phyloP scores from a whole-genome alignment of 192 early-diverging fungal species.

The Podila clonocystis region DNA sequence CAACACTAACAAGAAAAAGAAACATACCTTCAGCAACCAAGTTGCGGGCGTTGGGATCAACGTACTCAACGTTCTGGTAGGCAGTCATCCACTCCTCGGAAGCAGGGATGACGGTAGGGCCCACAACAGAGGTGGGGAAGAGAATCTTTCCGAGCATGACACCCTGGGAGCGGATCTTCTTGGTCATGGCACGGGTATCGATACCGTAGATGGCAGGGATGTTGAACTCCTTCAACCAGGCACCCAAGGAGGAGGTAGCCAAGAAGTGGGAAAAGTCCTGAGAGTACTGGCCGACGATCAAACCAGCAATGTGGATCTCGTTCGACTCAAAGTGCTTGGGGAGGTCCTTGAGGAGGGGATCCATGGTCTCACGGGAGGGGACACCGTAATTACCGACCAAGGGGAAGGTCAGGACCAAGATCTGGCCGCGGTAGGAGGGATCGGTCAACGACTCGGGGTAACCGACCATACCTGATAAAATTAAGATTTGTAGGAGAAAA shows the following conservation, averaged over 20 bases:
- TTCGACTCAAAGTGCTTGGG: constrained; percentile 96
- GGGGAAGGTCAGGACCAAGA: constrained; percentile 97
- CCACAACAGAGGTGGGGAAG: constrained; percentile 75
- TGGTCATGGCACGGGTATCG: constrained; percentile 96
- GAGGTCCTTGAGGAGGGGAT: constrained; percentile 85
- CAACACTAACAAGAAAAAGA: background rate
- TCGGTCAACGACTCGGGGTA: constrained; percentile 99
- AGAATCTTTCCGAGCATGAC: constrained; percentile 92
- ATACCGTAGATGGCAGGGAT: constrained; percentile 95
- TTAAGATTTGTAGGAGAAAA: background rate
- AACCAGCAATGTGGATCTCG: constrained; percentile 92
- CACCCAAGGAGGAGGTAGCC: constrained; percentile 82
- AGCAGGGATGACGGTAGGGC: constrained; percentile 53
- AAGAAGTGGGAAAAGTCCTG: constrained; percentile 95
- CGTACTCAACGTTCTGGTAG: constrained; percentile 88
- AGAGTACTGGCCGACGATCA: constrained; percentile 93
- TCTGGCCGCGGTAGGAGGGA: constrained; percentile 98
- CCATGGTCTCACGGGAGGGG: constrained; percentile 86
- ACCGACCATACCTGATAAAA: constrained; percentile 90
- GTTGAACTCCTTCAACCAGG: constrained; percentile 93
- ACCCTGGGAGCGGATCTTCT: constrained; percentile 94
- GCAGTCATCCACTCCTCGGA: constrained; percentile 65
- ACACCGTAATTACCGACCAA: constrained; percentile 99
- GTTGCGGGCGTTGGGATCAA: constrained; percentile 94
- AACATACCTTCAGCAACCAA: constrained; percentile 82